Evolutionary conservation across 2,329 filamentous ascomycete species (phyloP), one percentile per base, ranked within the genome.

Genomic region (Fusarium duplospermum): DNA sequence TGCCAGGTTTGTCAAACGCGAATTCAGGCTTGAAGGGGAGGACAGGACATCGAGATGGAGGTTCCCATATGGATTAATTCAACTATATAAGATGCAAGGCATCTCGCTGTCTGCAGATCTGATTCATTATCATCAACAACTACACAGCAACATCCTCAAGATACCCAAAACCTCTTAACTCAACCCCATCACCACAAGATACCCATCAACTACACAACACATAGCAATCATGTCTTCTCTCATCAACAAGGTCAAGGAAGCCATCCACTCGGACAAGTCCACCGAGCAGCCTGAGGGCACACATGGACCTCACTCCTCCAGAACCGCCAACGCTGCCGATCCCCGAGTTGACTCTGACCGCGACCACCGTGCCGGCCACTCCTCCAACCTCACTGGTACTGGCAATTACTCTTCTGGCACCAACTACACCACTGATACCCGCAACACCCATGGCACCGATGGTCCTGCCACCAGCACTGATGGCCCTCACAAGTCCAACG

Each of bases 221-320:
- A 36, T 36, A 68, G 9, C 33, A 71, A 89, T 71, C 79, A 90
- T 90, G 89, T 89, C 89, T 81, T 82, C 82, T 76, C 83, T 90
- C 78, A 81, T 89, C 79, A 87, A 90, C 85, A 90, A 90, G 83
- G 86, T 89, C 81, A 90, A 90, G 86, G 87, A 90, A 5, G 87
- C 84, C 71, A 80, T 90, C 67, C 79, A 83, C 77, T 82, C 84
- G 70, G 84, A 87, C 81, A 83, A 86, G 71, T 70, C 79, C 33
- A 70, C 76, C 35, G 65, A 76, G 33, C 73, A 75, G 24, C 74
- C 76, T 13, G 69, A 73, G 33, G 73, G 73, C 22, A 76, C 76
- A 27, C 70, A 75, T 18, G 75, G 74, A 10, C 61, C 70, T 56
- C 76, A 78, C 68, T 63, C 27, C 40, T 67, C 52, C 50, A 70